Conservation (phyloP, 2,329 filamentous ascomycete genomes). For the Aspergillus unguis region DNA sequence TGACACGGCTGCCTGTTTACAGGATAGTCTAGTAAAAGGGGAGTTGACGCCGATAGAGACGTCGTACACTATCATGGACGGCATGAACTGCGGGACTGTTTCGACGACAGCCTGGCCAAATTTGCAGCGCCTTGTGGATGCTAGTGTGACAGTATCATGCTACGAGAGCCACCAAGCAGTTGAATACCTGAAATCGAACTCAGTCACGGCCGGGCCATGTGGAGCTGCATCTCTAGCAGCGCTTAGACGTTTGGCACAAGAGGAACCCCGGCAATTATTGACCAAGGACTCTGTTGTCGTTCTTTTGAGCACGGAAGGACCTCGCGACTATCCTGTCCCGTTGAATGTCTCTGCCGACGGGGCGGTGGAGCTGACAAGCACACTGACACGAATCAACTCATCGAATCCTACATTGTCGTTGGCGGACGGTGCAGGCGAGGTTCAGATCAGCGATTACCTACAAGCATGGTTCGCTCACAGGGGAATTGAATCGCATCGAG, state of each 20-base stretch:
- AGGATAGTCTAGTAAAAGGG: slow-evolving; percentile 48
- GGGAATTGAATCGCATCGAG: slow-evolving; percentile 49
- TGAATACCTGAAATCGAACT: slow-evolving; percentile 48
- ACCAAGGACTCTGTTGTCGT: slow-evolving; percentile 57
- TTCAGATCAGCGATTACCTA: slow-evolving; percentile 47
- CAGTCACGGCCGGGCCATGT: slow-evolving; percentile 59
- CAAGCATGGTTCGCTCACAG: slow-evolving; percentile 52
- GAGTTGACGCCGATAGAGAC: slow-evolving; percentile 53
- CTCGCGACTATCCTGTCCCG: slow-evolving; percentile 52
- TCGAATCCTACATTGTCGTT: slow-evolving; percentile 46
- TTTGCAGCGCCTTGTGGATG: slow-evolving; percentile 58
- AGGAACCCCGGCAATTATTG: slow-evolving; percentile 34
- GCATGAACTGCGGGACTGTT: slow-evolving; percentile 69
- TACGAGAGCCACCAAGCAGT: slow-evolving; percentile 60
- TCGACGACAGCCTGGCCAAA: slow-evolving; percentile 64
- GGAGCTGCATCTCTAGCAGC: slow-evolving; percentile 57
- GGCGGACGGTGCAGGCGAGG: slow-evolving; percentile 46
- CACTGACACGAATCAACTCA: slow-evolving; percentile 50
- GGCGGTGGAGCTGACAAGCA: slow-evolving; percentile 43
- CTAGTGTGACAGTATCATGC: slow-evolving; percentile 59
- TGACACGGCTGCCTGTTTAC: slow-evolving; percentile 57
- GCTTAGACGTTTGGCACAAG: slow-evolving; percentile 47
- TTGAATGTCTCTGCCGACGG: slow-evolving; percentile 43
- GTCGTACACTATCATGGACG: slow-evolving; percentile 66
- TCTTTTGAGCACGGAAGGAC: slow-evolving; percentile 65